Conservation (phyloP, 1,284 basidiomycete genomes). For the Neonothopanus nambi region DNA sequence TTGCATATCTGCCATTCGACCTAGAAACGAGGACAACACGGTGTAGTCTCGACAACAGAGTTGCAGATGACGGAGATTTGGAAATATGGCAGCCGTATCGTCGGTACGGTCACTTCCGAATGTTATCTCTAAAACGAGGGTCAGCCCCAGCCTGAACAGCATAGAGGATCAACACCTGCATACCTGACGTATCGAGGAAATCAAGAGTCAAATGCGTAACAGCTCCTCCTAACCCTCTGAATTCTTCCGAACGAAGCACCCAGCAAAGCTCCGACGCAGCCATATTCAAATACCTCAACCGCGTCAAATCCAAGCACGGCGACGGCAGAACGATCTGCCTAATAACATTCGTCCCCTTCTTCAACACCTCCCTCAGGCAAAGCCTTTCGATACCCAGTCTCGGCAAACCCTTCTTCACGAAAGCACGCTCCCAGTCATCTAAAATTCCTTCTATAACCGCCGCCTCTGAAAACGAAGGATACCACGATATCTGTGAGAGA, state of each 20-base stretch:
- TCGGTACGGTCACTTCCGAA: no score
- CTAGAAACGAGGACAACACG: no score
- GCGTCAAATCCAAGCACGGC: conserved; percentile 4
- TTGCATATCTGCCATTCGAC: no score
- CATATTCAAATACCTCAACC: conserved; percentile 4
- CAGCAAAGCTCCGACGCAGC: neutral
- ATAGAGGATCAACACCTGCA: neutral
- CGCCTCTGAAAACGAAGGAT: conserved; percentile 1
- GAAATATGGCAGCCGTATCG: no score
- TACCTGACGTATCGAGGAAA: conserved; percentile 1
- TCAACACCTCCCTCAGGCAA: conserved; percentile 3
- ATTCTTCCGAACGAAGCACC: neutral
- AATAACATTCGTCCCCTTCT: conserved; percentile 3
- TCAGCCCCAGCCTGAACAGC: no score
- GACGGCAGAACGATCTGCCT: conserved; percentile 2
- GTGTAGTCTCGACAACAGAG: no score
- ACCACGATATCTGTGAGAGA: conserved; percentile 6
- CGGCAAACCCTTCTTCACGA: neutral
- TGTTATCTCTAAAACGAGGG: no score
- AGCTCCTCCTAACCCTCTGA: neutral
- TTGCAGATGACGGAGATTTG: no score
- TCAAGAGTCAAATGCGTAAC: conserved; percentile 3
- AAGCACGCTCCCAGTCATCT: conserved; percentile 1
- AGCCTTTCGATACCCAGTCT: conserved; percentile 1
- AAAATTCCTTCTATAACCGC: conserved; percentile 5